phyloP scores from a whole-genome alignment of 192 early-diverging fungal genomes.

The Phycomyces blakesleeanus region DNA sequence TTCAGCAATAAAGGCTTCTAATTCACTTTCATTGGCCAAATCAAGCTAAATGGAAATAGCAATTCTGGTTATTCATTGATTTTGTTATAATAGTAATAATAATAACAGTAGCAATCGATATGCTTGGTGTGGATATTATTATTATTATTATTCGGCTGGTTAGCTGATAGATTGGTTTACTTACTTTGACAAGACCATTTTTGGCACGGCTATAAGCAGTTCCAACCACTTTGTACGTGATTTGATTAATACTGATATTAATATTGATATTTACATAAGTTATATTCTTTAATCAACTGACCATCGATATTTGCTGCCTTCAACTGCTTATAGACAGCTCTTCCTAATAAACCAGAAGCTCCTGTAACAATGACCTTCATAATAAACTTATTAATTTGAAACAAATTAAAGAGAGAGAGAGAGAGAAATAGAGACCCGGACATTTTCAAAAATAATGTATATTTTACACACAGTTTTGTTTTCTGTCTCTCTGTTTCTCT shows the following conservation, averaged over 20 bases:
- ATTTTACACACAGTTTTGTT: no score
- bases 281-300: constrained; percentile 14
- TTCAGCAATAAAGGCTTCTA: constrained; percentile 47
- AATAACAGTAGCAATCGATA: neutral
- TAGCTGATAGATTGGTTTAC: neutral
- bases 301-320: constrained; percentile 49
- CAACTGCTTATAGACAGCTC: constrained; percentile 60
- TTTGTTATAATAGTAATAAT: neutral
- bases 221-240: constrained; percentile 56
- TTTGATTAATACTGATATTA: neutral
- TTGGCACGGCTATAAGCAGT: constrained; percentile 62
- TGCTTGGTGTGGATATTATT: no score
- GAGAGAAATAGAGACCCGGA: no score
- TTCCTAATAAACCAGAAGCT: constrained; percentile 79
- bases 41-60: constrained; percentile 47
- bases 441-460: no score
- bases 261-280: neutral
- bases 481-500: no score
- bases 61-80: neutral
- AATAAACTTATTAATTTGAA: neutral
- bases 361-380: constrained; percentile 76
- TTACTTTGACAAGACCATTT: constrained; percentile 52
- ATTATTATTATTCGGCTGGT: no score
- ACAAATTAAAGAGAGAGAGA: no score
- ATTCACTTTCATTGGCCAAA: constrained; percentile 53